Conservation (phyloP, 352 stramenopile genomes). For the Pseudoperonospora humuli region DNA sequence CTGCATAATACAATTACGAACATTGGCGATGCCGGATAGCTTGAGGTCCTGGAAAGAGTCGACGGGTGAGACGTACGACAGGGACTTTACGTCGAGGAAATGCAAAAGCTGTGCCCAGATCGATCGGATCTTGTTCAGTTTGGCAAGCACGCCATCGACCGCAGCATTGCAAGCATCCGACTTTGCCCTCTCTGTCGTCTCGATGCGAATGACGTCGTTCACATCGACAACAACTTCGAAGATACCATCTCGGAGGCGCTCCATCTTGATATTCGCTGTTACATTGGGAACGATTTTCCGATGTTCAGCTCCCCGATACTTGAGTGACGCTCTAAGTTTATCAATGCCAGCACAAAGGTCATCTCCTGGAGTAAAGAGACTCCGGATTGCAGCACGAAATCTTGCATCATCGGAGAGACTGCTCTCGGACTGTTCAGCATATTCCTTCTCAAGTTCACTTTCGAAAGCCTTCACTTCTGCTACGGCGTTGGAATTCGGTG, state of each 20-base stretch:
- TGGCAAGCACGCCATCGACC: conserved; percentile 47
- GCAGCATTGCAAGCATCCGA: conserved; percentile 55
- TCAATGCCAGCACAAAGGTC: conserved; percentile 55
- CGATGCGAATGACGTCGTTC: conserved; percentile 55
- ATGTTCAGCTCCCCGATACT: conserved; percentile 45
- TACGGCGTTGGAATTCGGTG: conserved; percentile 1
- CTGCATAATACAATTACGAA: conserved; percentile 24
- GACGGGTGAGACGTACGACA: conserved; percentile 34
- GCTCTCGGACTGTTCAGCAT: conserved; percentile 44
- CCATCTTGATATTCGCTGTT: conserved; percentile 54
- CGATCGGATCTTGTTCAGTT: conserved; percentile 42
- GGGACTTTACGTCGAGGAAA: conserved; percentile 63
- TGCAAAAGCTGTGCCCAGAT: conserved; percentile 62
- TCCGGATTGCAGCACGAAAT: conserved; percentile 64
- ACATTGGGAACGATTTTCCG: conserved; percentile 57
- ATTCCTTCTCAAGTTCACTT: conserved; percentile 30
- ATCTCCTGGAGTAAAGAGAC: conserved; percentile 63
- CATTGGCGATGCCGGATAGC: conserved; percentile 53
- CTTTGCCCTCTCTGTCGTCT: conserved; percentile 33
- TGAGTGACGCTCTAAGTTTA: conserved; percentile 42
- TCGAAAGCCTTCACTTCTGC: conserved; percentile 22
- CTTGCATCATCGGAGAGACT: conserved; percentile 34
- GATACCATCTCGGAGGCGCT: conserved; percentile 44
- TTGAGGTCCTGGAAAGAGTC: conserved; percentile 57
- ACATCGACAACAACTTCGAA: conserved; percentile 56